Evolutionary conservation across 768 basidiomycete genomes (phyloP), one percentile per base, ranked within the genome.

Genomic region (Rhizopogon vesiculosus): DNA sequence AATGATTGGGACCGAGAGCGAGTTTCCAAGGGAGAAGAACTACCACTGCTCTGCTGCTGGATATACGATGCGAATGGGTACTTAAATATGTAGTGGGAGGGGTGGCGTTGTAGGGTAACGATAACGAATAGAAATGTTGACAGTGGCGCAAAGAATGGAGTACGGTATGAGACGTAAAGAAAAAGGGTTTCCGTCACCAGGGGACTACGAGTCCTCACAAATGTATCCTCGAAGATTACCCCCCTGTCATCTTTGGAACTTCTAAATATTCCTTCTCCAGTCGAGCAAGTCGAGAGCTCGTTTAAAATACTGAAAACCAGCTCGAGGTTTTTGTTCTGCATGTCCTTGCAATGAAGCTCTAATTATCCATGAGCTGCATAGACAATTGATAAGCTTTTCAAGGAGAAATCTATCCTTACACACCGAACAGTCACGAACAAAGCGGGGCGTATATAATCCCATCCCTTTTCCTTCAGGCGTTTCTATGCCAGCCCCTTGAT

Each of bases 401-500:
- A 25, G 25, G 25, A 25, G 25, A 25, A 13, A 25, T 5, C 18
- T 1, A 15, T 6, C 8, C 8, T 22, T 10, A 55, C 68, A 8
- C 57, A 74, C 77, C 77, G 63, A 40, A 77, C 60, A 18, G 77
- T 78, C 5, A 63, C 59, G 3, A 73, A 42, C 25, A 79, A 57
- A 2, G 77, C 75, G 2, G 65, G 68, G 7, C 68, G 66, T 15
- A 64, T 59, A n/a, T 45, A 33, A 35, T 67, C 54, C 71, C 70
- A 72, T 1, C 68, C 68, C 42, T 62, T 50, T 7, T 57, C 44
- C 5, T 43, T 22, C 18, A 62, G 41, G 10, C 68, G 63, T 38
- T 60, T 51, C 10, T 60, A 55, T 1, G 66, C 69, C 10, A 62
- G 55, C 16, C 46, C 52, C 7, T 65, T 69, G 7, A 71, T 46